Base-by-base conservation (phyloP, 352 stramenopile genomes). In the Globisporangium irregulare region DNA sequence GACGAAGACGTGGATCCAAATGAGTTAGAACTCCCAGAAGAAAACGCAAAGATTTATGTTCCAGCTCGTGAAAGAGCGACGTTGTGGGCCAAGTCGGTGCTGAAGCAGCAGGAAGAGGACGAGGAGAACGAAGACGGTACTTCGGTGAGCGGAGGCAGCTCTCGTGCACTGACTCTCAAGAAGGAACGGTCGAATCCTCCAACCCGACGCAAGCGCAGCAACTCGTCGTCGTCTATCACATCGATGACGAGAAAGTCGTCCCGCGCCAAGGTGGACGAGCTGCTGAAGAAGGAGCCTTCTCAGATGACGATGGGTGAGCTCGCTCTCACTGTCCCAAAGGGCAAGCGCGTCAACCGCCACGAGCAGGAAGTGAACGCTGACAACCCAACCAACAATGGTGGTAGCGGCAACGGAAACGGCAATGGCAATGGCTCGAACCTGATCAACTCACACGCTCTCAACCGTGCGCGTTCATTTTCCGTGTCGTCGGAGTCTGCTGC, bases 301-400 rank as follows among this genome's bases (percentile, higher is more conserved):
- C 78, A 93, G 68, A 94, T 94, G 86, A 94, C 86, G 0, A 93
- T 95, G 86, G 85, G 87, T 20, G 83, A 95, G 61, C 63, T 95
- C 18, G 87, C 87, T 7, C 67, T 93, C 14, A 90, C 83, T 34
- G 84, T 95, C 18, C 86, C 87, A 0, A 90, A 86, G 64, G 84
- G 87, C 2, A 70, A 72, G 34, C 78, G 78, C 6, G 74, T 82
- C 59, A 79, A 87, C 62, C 81, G 75, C 22, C 76, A 92, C 60
- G 85, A 91, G 32, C 77, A 84, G 29, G 86, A 92, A 58, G 76
- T 89, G 34, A 71, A 58, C 32, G 76, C 74, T 14, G 78, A 89
- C n/a, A 74, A 73, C 29, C 66, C 68, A 18, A n/a, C 67, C 4
- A 55, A 59, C 62, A 61, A 64, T 29, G 38, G 38, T 12, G 34